Percentiles rank a stretch among this genome's conserved stretches.
phyloP scores from a whole-genome alignment of 176 grass and related monocot genomes.

The Paspalum vaginatum region DNA sequence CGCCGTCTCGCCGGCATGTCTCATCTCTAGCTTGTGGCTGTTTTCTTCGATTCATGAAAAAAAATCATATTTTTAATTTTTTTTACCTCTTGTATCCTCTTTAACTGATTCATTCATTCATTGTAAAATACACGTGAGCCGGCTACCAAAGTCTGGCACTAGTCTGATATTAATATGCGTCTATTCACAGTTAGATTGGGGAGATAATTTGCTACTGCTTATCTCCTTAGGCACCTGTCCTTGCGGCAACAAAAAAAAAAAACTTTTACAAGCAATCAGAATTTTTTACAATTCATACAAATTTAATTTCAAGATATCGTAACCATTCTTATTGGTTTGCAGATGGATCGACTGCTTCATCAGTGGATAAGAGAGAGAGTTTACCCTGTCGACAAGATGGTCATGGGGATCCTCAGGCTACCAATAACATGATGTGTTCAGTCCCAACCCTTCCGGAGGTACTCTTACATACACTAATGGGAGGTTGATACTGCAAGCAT shows the following conservation, averaged over 20 bases:
- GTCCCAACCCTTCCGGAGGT: not conserved
- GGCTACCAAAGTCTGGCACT: too few species aligned
- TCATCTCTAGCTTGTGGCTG: too few species aligned
- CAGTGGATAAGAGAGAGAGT: not conserved
- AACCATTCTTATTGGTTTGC: not conserved
- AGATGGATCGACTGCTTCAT: not conserved
- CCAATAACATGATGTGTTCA: too few species aligned
- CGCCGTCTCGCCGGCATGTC: not conserved
- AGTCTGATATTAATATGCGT: too few species aligned
- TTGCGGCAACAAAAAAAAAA: too few species aligned
- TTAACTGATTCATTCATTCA: not conserved
- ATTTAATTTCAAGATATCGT: not conserved
- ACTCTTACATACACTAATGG: not conserved
- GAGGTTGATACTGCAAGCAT: not conserved
- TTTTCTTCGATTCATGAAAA: not conserved
- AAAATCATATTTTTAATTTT: too few species aligned
- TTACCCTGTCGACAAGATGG: not conserved
- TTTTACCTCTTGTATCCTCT: not conserved
- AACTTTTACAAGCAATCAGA: too few species aligned
- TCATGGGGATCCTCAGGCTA: not conserved
- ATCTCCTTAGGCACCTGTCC: too few species aligned
- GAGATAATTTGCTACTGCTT: too few species aligned
- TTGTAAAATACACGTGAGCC: too few species aligned
- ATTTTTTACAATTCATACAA: too few species aligned
- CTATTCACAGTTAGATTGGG: too few species aligned